Percentiles rank a stretch among this genome's conserved stretches.
Evolutionary conservation across 441 rosid genomes (phyloP).

Genomic region (Gossypium schwendimanii): DNA sequence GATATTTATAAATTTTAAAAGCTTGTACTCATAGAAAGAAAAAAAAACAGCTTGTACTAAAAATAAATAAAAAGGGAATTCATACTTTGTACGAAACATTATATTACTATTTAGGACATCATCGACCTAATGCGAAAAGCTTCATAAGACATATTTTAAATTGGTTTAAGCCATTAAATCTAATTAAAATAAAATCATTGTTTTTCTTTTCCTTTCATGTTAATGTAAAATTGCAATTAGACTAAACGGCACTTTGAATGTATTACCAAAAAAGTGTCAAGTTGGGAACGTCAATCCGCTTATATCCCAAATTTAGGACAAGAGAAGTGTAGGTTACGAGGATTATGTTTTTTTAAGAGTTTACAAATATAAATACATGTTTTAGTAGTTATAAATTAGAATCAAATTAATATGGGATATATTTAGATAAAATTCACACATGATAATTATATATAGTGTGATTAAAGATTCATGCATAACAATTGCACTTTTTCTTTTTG

Average conservation of each 20-base stretch:
- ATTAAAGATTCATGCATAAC: no score
- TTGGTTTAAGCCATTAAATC: neutral
- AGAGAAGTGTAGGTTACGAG: no score
- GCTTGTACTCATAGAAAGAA: neutral
- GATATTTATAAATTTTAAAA: neutral
- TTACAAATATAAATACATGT: neutral
- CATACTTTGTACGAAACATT: neutral
- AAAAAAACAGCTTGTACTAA: neutral
- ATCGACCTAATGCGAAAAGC: neutral
- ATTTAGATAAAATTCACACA: neutral
- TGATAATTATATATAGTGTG: neutral
- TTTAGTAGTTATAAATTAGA: no score
- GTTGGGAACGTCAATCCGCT: no score
- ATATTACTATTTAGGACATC: neutral
- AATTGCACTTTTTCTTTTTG: neutral
- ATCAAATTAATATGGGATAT: neutral
- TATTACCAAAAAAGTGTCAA: no score
- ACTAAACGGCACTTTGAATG: neutral
- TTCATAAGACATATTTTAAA: neutral
- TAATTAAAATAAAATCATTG: neutral
- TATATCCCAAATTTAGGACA: no score
- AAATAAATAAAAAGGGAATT: neutral
- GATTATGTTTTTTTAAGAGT: no score
- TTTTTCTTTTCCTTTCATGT: neutral
- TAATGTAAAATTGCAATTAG: neutral